Base-by-base conservation (phyloP, 768 basidiomycete genomes). In the Hericium erinaceus region DNA sequence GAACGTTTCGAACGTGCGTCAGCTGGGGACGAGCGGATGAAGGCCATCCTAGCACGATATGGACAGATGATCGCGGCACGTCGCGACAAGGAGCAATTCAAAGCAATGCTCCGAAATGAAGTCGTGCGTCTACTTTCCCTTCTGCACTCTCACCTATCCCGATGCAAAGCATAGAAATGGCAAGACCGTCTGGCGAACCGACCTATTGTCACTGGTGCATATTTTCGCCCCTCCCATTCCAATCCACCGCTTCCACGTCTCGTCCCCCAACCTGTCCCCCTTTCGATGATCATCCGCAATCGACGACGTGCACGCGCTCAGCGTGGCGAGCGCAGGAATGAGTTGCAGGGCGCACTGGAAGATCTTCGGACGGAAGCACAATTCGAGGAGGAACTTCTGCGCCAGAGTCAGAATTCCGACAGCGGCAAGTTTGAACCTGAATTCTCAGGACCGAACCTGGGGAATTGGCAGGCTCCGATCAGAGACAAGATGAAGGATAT, bases 241-340 rank as follows among this genome's bases (percentile, higher is more conserved):
- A 82, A 92, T 66, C 75, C 72, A 0, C 89, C 92, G 1, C 77
- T 97, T 13, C 92, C 92, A 0, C 82, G 89, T 0, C 73, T 97
- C 63, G 82, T 78, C 41, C 91, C 89, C 0, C 92, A 95, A 60
- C 94, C 95, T 0, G 63, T 71, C 4, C 74, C 78, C n/a, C 79
- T 93, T 48, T 76, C 80, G 1, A 78, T 80, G 67, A 90, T 93
- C 74, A 89, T 95, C 38, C 67, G 72, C 44, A 69, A 72, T 15
- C 73, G 85, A 2, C 71, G 77, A 15, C 60, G 65, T 9, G 70
- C 72, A 4, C 72, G 77, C 1, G 81, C 75, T 6, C 69, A 72
- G 39, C 77, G 89, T 4, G 61, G 76, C n/a, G 70, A 64, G 28
- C 69, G 68, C 52, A 66, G 69, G 9, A 66, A 61, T 3, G 61